phyloP scores from a whole-genome alignment of 164 flowering plant genomes.

The Vitis labrusca region DNA sequence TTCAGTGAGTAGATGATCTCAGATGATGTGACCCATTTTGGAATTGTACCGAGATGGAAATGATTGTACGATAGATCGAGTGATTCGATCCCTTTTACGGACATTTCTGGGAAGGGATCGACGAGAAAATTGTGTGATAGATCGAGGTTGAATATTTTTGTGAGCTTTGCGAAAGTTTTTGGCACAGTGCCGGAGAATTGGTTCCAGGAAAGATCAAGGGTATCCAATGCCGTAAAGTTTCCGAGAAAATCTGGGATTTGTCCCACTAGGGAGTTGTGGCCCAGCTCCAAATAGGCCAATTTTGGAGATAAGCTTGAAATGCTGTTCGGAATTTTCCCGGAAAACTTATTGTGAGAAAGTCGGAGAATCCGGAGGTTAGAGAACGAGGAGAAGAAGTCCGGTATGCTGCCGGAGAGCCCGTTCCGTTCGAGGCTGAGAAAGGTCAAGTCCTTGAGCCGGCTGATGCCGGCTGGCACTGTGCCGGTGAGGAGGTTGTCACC shows the following conservation, averaged over 20 bases:
- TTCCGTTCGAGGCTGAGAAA: slow-evolving; percentile 38
- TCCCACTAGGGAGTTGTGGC: slow-evolving; percentile 51
- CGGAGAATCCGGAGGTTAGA: slow-evolving; percentile 28
- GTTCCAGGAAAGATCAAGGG: slow-evolving; percentile 65
- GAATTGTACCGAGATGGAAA: slow-evolving; percentile 55
- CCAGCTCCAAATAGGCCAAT: slow-evolving; percentile 44
- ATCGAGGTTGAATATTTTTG: slow-evolving; percentile 75
- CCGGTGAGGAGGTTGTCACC: slow-evolving; percentile 55
- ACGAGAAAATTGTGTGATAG: slow-evolving; percentile 52
- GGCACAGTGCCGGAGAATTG: slow-evolving; percentile 53
- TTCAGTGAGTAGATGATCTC: slow-evolving; percentile 70
- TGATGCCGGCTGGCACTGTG: slow-evolving; percentile 38
- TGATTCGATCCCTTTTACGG: slow-evolving; percentile 69
- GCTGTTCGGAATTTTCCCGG: slow-evolving; percentile 50
- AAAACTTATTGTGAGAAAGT: slow-evolving; percentile 49
- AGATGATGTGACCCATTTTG: slow-evolving; percentile 72
- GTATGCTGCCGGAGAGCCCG: slow-evolving; percentile 51
- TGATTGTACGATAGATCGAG: slow-evolving; percentile 61
- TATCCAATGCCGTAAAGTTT: slow-evolving; percentile 51
- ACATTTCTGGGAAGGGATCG: slow-evolving; percentile 71
- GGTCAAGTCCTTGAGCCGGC: slow-evolving; percentile 36
- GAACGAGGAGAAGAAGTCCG: slow-evolving; percentile 42
- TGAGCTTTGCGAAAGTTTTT: slow-evolving; percentile 50
- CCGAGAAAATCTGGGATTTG: slow-evolving; percentile 61
- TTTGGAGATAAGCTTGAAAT: slow-evolving; percentile 45